phyloP scores from a whole-genome alignment of 2,329 filamentous ascomycete species.

The Ascochyta lentis region DNA sequence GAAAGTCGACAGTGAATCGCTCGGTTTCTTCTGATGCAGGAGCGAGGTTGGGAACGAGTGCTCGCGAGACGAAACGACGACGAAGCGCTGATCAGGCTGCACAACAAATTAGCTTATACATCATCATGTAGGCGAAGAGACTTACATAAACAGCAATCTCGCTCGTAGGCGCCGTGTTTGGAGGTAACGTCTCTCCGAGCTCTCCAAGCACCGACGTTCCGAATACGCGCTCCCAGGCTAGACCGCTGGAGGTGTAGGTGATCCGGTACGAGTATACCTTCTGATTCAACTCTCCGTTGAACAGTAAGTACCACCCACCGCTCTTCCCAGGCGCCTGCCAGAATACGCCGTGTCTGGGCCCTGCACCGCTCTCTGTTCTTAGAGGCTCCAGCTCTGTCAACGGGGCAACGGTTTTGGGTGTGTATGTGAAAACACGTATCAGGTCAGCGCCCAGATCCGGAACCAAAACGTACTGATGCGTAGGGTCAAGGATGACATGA shows the following conservation, averaged over 20 bases:
- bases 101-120: background rate
- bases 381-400: constrained; percentile 56
- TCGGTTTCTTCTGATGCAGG: constrained; percentile 24
- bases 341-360: constrained; percentile 69
- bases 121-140: background rate
- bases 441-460: constrained; percentile 71
- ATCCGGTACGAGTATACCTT: constrained; percentile 22
- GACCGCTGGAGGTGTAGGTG: constrained; percentile 1
- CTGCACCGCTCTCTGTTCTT: constrained; percentile 58
- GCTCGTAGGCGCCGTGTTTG: constrained; percentile 22
- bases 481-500: constrained; percentile 67
- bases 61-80: constrained; percentile 71
- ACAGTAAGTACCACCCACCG: constrained; percentile 9
- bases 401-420: constrained; percentile 49
- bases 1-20: constrained; percentile 66
- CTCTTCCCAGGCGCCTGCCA: constrained; percentile 30
- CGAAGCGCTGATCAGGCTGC: constrained; percentile 58
- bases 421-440: constrained; percentile 63
- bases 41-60: constrained; percentile 60
- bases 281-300: constrained; percentile 24
- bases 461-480: constrained; percentile 63
- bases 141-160: constrained; percentile 22
- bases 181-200: constrained; percentile 4
- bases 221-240: constrained; percentile 12
- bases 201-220: constrained; percentile 7